phyloP scores from a whole-genome alignment of 139 green algal species.

The Chlorella sp. region DNA sequence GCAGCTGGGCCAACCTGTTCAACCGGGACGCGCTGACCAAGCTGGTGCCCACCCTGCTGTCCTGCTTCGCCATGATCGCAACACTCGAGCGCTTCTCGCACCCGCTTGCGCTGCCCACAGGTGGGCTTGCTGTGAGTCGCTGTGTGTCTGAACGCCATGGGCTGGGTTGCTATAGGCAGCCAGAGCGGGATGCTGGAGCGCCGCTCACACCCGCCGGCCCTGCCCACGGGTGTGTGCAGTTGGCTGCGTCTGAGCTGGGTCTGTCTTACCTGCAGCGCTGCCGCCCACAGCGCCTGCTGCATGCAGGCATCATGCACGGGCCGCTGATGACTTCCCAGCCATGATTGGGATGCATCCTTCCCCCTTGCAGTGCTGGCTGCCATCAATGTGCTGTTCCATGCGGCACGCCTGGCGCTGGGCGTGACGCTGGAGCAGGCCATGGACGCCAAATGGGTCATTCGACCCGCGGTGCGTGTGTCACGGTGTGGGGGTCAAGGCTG shows the following conservation, averaged over 20 bases:
- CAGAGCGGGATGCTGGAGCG: too few species aligned
- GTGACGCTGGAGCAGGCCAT: constrained; percentile 59
- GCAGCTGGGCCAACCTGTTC: constrained; percentile 50
- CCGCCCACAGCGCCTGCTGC: too few species aligned
- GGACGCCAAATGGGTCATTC: constrained; percentile 63
- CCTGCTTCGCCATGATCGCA: constrained; percentile 51
- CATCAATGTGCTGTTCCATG: constrained; percentile 62
- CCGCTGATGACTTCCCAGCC: too few species aligned
- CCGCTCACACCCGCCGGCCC: constrained; percentile 56
- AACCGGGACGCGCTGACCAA: constrained; percentile 51
- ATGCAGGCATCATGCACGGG: too few species aligned
- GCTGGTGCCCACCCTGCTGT: constrained; percentile 57
- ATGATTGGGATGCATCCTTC: too few species aligned
- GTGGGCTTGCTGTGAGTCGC: background rate
- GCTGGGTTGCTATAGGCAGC: too few species aligned
- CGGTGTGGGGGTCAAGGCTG: too few species aligned
- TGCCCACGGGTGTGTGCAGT: constrained; percentile 41
- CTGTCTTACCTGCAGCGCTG: too few species aligned
- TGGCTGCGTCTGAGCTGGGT: too few species aligned
- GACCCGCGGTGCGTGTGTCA: constrained; percentile 58
- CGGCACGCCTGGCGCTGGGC: constrained; percentile 47
- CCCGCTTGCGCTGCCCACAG: constrained; percentile 65
- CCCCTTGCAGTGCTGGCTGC: constrained; percentile 40
- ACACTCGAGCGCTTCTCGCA: constrained; percentile 54
- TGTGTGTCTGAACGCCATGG: too few species aligned